A percentile compares a stretch with the other conserved stretches of the same genome.
phyloP scores from a whole-genome alignment of 768 basidiomycete species.

The Tricholoma terreum region DNA sequence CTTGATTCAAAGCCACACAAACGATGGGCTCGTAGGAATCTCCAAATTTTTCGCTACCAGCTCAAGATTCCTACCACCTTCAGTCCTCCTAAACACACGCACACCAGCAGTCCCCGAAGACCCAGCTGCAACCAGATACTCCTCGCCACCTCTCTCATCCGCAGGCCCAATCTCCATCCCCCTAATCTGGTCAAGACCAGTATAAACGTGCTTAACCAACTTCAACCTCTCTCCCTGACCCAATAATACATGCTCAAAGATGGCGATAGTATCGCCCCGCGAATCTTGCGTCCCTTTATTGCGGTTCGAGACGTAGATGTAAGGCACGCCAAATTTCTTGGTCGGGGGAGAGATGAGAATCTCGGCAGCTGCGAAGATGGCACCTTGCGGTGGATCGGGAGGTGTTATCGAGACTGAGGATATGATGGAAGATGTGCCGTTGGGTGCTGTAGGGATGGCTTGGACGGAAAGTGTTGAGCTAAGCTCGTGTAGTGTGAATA shows the following conservation, averaged over 20 bases:
- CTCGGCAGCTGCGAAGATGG: constrained; percentile 55
- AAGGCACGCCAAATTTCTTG: constrained; percentile 43
- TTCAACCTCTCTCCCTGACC: constrained; percentile 24
- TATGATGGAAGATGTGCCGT: constrained; percentile 48
- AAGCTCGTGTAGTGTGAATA: constrained; percentile 56
- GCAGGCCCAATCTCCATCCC: constrained; percentile 61
- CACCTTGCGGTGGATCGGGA: constrained; percentile 31
- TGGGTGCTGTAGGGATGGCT: constrained; percentile 47
- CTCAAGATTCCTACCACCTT: constrained; percentile 48
- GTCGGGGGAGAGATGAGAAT: constrained; percentile 56
- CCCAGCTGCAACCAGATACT: constrained; percentile 52
- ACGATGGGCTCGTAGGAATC: constrained; percentile 48
- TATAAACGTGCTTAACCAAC: constrained; percentile 51
- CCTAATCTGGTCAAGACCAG: constrained; percentile 59
- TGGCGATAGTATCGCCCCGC: constrained; percentile 59
- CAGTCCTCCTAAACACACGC: constrained; percentile 48
- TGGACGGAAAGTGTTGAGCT: constrained; percentile 58
- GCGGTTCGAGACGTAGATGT: constrained; percentile 68
- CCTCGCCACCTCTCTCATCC: constrained; percentile 45
- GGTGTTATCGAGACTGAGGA: constrained; percentile 51
- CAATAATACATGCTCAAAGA: constrained; percentile 42
- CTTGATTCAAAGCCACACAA: constrained; percentile 40
- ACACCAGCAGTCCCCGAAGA: constrained; percentile 51
- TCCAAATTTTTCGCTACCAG: constrained; percentile 51
- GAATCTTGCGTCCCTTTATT: constrained; percentile 49